Base-by-base conservation (phyloP, 306 rosid species). In the Ormosia semicastrata region DNA sequence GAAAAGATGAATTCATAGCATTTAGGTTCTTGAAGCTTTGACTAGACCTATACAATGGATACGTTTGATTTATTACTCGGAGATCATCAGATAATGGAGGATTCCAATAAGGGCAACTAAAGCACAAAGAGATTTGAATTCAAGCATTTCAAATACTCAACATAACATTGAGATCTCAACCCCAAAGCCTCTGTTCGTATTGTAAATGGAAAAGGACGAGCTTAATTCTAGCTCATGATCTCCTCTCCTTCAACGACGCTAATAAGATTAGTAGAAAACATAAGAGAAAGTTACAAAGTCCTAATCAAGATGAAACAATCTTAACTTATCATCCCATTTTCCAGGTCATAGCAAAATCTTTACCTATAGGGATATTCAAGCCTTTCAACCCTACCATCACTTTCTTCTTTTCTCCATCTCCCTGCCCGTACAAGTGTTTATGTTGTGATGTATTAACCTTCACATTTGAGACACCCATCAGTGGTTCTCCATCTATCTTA, bases 311-410 rank as follows among this genome's bases (percentile, higher is more conserved):
- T 14, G 24, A 18, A 14, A 70, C 9, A 65, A 10, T n/a, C 65
- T 70, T 44, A 89, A 80, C 52, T 74, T 59, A 75, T 76, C 76
- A 69, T 7, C 75, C 71, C 90, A 95, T 90, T 66, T 92, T 91
- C 94, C 98, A 95, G 4, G 87, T 74, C 39, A 95, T 0, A 12
- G 77, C 89, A 79, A 95, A 93, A 79, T 77, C 89, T 52, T 88
- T 90, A 12, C 98, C 99, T 1, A 95, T 80, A 4, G 87, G 88
- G 43, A 95, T 74, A 41, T 93, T 78, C 89, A 90, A 86, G 5
- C 96, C 92, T 17, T 59, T 82, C 15, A 95, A 65, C 63, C 82
- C 92, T 11, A 92, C 94, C 94, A 90, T 88, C 40, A 74, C 74
- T 62, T 66, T 81, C 73, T 82, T 84, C 62, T 72, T 79, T 49